Percentiles rank a stretch among this genome's conserved stretches.
Conservation (phyloP, 2,329 filamentous ascomycete genomes). For the Aspergillus fructus region DNA sequence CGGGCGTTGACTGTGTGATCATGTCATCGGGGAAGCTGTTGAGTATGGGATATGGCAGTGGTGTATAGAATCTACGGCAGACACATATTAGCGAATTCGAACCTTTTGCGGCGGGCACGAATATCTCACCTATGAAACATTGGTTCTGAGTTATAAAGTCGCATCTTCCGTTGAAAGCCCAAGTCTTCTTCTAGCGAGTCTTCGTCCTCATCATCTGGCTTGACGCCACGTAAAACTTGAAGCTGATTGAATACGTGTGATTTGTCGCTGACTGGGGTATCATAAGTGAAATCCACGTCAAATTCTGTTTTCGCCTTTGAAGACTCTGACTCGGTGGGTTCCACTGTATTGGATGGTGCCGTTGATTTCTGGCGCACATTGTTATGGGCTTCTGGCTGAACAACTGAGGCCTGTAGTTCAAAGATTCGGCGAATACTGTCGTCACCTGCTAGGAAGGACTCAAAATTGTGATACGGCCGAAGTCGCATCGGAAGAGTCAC, state of each 20-base stretch:
- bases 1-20: slow-evolving; percentile 52
- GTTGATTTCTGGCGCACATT: not conserved
- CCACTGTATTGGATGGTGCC: slow-evolving; percentile 1
- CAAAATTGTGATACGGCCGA: slow-evolving; percentile 37
- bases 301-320: slow-evolving; percentile 31
- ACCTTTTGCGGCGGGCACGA: not conserved
- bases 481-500: slow-evolving; percentile 71
- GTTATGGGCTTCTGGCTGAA: slow-evolving; percentile 22
- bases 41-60: slow-evolving; percentile 70
- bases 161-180: slow-evolving; percentile 29
- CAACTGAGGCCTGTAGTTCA: slow-evolving; percentile 67
- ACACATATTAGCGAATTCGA: slow-evolving; percentile 8
- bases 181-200: slow-evolving; percentile 20
- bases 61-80: slow-evolving; percentile 33
- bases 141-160: slow-evolving; percentile 33
- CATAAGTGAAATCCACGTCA: slow-evolving; percentile 41
- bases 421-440: slow-evolving; percentile 78
- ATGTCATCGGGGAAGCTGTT: slow-evolving; percentile 79
- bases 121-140: slow-evolving; percentile 33
- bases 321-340: slow-evolving; percentile 11
- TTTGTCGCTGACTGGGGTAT: slow-evolving; percentile 23
- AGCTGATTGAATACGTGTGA: slow-evolving; percentile 37
- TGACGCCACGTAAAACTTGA: slow-evolving; percentile 31
- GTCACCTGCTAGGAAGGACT: slow-evolving; percentile 51
- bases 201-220: slow-evolving; percentile 16